phyloP scores from a whole-genome alignment of 352 stramenopile species.

The Phytophthora uliginosa region DNA sequence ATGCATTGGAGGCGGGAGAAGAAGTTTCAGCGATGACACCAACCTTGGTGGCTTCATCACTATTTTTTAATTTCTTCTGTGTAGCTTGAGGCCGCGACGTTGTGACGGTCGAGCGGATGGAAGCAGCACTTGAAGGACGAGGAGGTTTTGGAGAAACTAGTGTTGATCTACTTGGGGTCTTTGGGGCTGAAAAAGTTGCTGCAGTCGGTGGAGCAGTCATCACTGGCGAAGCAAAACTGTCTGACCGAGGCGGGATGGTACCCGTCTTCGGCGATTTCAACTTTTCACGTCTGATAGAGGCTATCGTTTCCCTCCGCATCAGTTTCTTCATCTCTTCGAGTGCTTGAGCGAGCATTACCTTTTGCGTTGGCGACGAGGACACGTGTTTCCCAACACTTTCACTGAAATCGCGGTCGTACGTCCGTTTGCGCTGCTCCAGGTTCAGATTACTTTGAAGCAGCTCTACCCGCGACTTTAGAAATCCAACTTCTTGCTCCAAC shows the following conservation, averaged over 20 bases:
- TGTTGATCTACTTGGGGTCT: constrained; percentile 8
- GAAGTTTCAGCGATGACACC: neutral
- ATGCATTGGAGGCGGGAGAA: neutral
- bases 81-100: neutral
- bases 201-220: neutral
- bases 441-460: constrained; percentile 56
- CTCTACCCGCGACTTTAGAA: constrained; percentile 46
- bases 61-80: neutral
- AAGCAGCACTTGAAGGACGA: constrained; percentile 26
- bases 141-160: neutral
- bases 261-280: constrained; percentile 34
- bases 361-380: constrained; percentile 30
- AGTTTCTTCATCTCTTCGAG: constrained; percentile 52
- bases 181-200: constrained; percentile 1
- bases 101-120: neutral
- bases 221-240: neutral
- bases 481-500: constrained; percentile 55
- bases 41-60: neutral
- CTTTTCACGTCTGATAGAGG: constrained; percentile 46
- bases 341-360: constrained; percentile 36
- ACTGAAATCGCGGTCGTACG: constrained; percentile 55
- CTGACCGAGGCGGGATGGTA: neutral
- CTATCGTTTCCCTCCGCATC: constrained; percentile 39
- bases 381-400: constrained; percentile 27
- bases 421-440: constrained; percentile 63